Base-by-base conservation (phyloP, 2,329 filamentous ascomycete genomes). In the Nemania serpens region DNA sequence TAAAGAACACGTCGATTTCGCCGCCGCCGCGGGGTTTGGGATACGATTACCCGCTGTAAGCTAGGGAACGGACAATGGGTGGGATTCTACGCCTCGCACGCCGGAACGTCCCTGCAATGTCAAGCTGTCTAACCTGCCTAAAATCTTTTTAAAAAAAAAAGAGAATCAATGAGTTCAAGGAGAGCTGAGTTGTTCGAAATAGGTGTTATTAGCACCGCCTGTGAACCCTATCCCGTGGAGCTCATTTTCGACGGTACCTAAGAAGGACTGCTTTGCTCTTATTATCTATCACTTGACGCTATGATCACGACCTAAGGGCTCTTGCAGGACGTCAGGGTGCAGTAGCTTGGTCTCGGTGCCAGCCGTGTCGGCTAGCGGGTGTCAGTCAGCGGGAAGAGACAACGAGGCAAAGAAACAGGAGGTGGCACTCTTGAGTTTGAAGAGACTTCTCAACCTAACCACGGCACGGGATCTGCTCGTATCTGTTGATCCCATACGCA, bases 1-100 rank as follows among this genome's bases (percentile, higher is more conserved):
- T 74, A 1, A 67, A 66, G 39, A 55, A 66, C 37, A 64, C 64
- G 3, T 50, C 62, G 13, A 62, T 66, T 10, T 17, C 52, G 6
- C 64, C 64, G 6, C 62, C 55, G 15, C 33, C 55, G 15, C 12
- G 47, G 13, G 54, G 62, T 9, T 22, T 58, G 11, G 58, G 61
- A 29, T 65, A 65, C 41, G 61, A 63, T 1, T 33, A 45, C 25
- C n/a, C 45, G 1, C 54, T 58, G 25, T 54, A 42, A 39, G 9
- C 9, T 15, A 3, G 15, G 10, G 29, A 36, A 29, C 10, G 25
- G 29, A 13, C 20, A 5, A 12, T 11, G 11, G 33, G 39, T 47
- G 17, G 5, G 50, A n/a, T 25, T 17, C 7, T 15, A 45, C 34
- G 54, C 20, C 5, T 54, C 36, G 3, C 2, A 33, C 11, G 7